Percentiles rank a stretch among this genome's conserved stretches.
Evolutionary conservation across 2,329 filamentous ascomycete genomes (phyloP).

Genomic region (Teratosphaeria viscida): DNA sequence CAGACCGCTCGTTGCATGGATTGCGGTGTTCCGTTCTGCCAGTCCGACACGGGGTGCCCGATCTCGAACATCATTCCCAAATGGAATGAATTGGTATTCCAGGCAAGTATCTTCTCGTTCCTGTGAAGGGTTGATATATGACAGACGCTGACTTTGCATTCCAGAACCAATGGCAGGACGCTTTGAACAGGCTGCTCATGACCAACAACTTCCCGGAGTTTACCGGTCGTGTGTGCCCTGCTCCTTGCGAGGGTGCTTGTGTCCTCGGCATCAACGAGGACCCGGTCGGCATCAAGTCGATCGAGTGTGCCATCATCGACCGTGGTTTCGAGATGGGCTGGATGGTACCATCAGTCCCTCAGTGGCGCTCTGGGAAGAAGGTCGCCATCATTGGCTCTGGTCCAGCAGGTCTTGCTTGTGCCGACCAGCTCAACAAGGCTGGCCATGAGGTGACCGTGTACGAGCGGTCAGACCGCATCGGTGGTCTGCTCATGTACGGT

Average conservation of each 20-base stretch:
- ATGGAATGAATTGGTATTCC: constrained; percentile 69
- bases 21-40: constrained; percentile 95
- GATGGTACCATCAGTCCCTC: constrained; percentile 78
- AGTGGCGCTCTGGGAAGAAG: constrained; percentile 75
- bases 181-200: constrained; percentile 82
- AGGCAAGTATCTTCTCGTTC: background rate
- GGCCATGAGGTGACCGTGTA: constrained; percentile 85
- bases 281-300: constrained; percentile 95
- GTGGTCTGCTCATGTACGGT: constrained; percentile 93
- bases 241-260: constrained; percentile 91
- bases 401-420: constrained; percentile 77
- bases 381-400: constrained; percentile 86
- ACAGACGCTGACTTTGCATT: constrained; percentile 10
- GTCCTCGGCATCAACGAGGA: constrained; percentile 95
- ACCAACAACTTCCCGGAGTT: constrained; percentile 99
- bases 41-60: constrained; percentile 89
- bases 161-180: constrained; percentile 73
- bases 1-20: constrained; percentile 97
- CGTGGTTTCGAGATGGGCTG: constrained; percentile 96
- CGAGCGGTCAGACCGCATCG: constrained; percentile 81
- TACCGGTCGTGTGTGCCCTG: constrained; percentile 91
- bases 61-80: constrained; percentile 98
- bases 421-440: constrained; percentile 88
- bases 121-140: constrained; percentile 3
- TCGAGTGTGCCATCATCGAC: constrained; percentile 96